Base-by-base conservation (phyloP, 2,329 filamentous ascomycete species). In the Xylaria arbuscula region DNA sequence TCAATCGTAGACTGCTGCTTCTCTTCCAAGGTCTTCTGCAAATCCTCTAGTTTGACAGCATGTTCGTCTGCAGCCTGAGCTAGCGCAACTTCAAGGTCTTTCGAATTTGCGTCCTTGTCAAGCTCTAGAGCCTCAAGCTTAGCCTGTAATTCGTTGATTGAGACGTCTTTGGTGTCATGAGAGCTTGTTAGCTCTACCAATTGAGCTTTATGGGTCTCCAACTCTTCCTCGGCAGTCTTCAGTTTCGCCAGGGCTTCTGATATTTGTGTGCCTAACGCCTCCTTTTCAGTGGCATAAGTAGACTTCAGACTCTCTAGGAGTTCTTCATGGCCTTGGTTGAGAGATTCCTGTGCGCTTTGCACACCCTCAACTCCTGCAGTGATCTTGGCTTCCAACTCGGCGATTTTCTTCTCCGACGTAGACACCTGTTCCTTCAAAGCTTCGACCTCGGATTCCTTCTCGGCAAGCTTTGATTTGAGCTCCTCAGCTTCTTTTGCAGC, bases 401-500 rank as follows among this genome's bases (percentile, higher is more conserved):
- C 76, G 62, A 90, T 82, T 73, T 86, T 89, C 59, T 84, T 84
- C 74, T 89, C 82, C 0, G 86, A 88, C 9, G 83, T 79, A 66
- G 84, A 80, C 57, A 90, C 84, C 72, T 90, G 85, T 6, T 82
- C 81, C 76, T 87, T 88, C 36, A 90, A 83, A 13, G 84, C 79
- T 62, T 86, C 83, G 10, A 90, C 85, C 74, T 89, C 86, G 7
- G 83, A 77, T 74, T 90, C 87, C 70, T 87, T 88, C 38, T 87
- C 83, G 4, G 83, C 81, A 24, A 91, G 81, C 78, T 89, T 89
- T 8, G 82, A 78, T 80, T 88, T 90, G 51, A 91, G 81, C 54
- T 88, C 85, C 58, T 90, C 88, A 3, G 87, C 80, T 73, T 88
- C 87, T 79, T 88, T 89, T 22, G 83, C 76, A 8, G 83, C 81